Evolutionary conservation across 805 yeast genomes (phyloP).

Genomic region (Candida qinlingensis): DNA sequence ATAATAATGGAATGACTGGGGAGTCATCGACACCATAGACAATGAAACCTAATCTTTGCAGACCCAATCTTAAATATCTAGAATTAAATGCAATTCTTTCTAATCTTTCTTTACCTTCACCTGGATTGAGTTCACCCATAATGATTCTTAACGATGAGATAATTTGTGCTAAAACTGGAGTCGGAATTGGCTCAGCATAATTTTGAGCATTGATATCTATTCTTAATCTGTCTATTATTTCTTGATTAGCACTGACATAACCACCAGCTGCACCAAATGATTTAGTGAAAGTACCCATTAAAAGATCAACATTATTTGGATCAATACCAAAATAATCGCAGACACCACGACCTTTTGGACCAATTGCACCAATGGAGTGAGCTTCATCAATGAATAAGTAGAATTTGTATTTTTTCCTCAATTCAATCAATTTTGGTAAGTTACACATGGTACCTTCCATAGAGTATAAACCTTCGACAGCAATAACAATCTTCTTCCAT

Average conservation of each 20-base stretch:
- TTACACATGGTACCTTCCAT: conserved; percentile 77
- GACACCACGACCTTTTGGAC: conserved; percentile 89
- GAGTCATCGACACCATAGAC: conserved; percentile 94
- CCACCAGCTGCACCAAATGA: conserved; percentile 99
- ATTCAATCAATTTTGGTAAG: conserved; percentile 59
- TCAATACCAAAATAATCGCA: conserved; percentile 87
- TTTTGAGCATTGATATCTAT: conserved; percentile 64
- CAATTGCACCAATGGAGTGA: conserved; percentile 98
- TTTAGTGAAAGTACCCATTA: conserved; percentile 98
- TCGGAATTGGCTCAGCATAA: conserved; percentile 84
- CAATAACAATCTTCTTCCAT: conserved; percentile 82
- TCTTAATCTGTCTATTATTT: conserved; percentile 68
- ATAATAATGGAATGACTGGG: conserved; percentile 86
- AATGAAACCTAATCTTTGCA: conserved; percentile 88
- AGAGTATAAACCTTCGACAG: conserved; percentile 86
- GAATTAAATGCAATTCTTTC: conserved; percentile 95
- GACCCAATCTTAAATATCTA: conserved; percentile 84
- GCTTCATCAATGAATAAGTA: conserved; percentile 95
- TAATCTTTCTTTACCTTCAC: conserved; percentile 88
- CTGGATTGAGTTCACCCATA: conserved; percentile 77
- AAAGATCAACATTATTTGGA: conserved; percentile 71
- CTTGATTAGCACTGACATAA: conserved; percentile 74
- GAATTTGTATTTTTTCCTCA: conserved; percentile 84
- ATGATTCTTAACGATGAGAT: conserved; percentile 73
- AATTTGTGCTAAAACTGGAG: conserved; percentile 88